phyloP scores from a whole-genome alignment of 139 green algal genomes.

The Tetraselmis chui region DNA sequence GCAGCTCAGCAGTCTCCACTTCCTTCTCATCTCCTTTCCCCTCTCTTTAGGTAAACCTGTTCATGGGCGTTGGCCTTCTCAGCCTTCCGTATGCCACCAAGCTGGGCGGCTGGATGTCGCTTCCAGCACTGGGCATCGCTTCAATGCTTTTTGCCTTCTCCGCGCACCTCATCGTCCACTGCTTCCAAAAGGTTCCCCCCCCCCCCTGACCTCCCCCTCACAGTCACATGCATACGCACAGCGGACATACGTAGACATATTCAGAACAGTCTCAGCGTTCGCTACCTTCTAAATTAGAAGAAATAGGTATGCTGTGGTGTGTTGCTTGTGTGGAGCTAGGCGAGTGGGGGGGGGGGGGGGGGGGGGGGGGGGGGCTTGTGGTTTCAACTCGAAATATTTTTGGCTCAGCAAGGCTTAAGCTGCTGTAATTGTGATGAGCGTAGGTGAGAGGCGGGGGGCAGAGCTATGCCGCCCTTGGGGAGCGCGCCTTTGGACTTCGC shows the following conservation, averaged over 20 bases:
- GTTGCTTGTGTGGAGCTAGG: too few species aligned
- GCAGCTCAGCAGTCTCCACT: too few species aligned
- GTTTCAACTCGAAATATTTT: too few species aligned
- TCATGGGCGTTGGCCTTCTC: slow-evolving; percentile 33
- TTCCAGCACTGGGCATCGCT: slow-evolving; percentile 12
- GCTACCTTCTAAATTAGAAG: too few species aligned
- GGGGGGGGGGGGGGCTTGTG: too few species aligned
- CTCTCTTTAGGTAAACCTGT: slow-evolving; percentile 16
- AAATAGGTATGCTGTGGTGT: too few species aligned
- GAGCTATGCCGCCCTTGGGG: slow-evolving; percentile 28
- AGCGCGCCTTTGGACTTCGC: not conserved
- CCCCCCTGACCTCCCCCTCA: not conserved
- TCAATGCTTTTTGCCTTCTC: slow-evolving; percentile 26
- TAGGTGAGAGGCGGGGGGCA: not conserved
- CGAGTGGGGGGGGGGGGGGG: too few species aligned
- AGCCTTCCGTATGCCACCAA: slow-evolving; percentile 33
- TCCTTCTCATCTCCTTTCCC: not conserved
- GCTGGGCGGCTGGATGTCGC: slow-evolving; percentile 31
- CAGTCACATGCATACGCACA: too few species aligned
- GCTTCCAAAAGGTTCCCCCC: slow-evolving; percentile 9
- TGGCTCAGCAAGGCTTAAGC: too few species aligned
- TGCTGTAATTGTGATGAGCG: not conserved
- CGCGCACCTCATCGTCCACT: slow-evolving; percentile 28
- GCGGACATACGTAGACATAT: too few species aligned
- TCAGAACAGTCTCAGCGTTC: too few species aligned